Percentiles rank a stretch among this genome's conserved stretches.
Conservation (phyloP, 345 rosid species). For the Eutrema heterophyllum region DNA sequence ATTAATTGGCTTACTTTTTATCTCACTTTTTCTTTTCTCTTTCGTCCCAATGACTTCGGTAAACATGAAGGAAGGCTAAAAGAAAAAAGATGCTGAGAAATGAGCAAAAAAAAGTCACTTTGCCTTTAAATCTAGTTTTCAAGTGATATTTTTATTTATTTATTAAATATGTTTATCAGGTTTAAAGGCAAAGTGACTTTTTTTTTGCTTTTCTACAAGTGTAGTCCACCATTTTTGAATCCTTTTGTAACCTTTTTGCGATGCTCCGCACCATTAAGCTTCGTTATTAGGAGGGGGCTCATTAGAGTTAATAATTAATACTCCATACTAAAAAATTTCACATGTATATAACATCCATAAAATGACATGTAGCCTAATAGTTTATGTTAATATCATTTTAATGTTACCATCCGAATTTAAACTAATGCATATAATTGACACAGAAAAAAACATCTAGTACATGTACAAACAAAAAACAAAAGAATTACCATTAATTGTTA, state of each 20-base stretch:
- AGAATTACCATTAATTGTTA: no score
- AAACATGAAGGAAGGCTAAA: conserved; percentile 20
- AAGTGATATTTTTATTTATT: no score
- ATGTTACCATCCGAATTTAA: not conserved
- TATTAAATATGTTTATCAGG: no score
- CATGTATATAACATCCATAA: not conserved
- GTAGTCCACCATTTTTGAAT: conserved; percentile 17
- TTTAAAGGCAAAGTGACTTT: conserved; percentile 22
- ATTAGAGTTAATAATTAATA: not conserved
- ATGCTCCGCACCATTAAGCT: conserved; percentile 11
- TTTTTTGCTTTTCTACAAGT: not conserved
- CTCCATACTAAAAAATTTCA: no score
- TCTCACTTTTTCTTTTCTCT: conserved; percentile 3
- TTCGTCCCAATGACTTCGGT: conserved; percentile 18
- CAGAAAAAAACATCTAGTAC: not conserved
- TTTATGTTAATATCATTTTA: not conserved
- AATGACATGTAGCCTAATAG: not conserved
- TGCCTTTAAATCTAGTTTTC: no score
- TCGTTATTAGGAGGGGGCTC: not conserved
- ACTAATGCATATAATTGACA: not conserved
- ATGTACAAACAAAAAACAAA: not conserved
- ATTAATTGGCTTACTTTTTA: not conserved
- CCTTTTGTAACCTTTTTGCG: conserved; percentile 1
- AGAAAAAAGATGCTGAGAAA: not conserved
- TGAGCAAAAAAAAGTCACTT: no score